A percentile compares a stretch with the other conserved stretches of the same genome.
Conservation (phyloP, 2,329 filamentous ascomycete species). For the Phialophora macrospora region DNA sequence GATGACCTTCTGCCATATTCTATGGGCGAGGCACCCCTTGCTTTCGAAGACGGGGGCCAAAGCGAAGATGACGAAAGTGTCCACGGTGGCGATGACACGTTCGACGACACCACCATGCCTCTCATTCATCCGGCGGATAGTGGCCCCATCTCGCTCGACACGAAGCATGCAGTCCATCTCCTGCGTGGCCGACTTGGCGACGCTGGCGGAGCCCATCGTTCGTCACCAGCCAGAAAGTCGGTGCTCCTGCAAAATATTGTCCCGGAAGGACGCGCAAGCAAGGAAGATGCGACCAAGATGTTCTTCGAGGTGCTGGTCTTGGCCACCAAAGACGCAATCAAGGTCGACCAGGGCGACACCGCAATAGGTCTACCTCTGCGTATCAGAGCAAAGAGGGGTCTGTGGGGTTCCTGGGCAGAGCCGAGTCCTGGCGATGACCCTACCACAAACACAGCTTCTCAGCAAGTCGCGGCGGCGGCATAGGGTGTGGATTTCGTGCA, state of each 20-base stretch:
- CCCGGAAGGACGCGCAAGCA: slow-evolving; percentile 77
- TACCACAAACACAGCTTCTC: slow-evolving; percentile 27
- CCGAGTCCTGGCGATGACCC: slow-evolving; percentile 43
- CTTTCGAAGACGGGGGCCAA: slow-evolving; percentile 51
- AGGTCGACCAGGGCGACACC: slow-evolving; percentile 82
- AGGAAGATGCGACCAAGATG: slow-evolving; percentile 97
- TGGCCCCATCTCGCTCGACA: slow-evolving; percentile 85
- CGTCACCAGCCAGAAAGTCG: slow-evolving; percentile 73
- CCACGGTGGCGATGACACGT: slow-evolving; percentile 60
- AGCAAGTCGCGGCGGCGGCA: slow-evolving; percentile 21
- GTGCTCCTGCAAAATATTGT: slow-evolving; percentile 92
- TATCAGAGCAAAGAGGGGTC: slow-evolving; percentile 87
- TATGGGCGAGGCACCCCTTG: slow-evolving; percentile 53
- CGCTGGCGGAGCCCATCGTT: slow-evolving; percentile 69
- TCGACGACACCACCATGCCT: slow-evolving; percentile 78
- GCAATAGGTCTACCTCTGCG: slow-evolving; percentile 77
- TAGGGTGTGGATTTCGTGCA: neutral
- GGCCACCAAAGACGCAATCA: slow-evolving; percentile 96
- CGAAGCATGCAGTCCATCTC: slow-evolving; percentile 93
- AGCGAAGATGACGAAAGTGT: slow-evolving; percentile 56
- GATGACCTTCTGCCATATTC: slow-evolving; percentile 45
- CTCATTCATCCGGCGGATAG: slow-evolving; percentile 80
- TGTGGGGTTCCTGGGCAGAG: slow-evolving; percentile 98
- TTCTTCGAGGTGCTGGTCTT: slow-evolving; percentile 97
- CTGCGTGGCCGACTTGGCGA: slow-evolving; percentile 83